Base-by-base conservation (phyloP, 805 yeast species). In the Metahyphopichia silvanorum region DNA sequence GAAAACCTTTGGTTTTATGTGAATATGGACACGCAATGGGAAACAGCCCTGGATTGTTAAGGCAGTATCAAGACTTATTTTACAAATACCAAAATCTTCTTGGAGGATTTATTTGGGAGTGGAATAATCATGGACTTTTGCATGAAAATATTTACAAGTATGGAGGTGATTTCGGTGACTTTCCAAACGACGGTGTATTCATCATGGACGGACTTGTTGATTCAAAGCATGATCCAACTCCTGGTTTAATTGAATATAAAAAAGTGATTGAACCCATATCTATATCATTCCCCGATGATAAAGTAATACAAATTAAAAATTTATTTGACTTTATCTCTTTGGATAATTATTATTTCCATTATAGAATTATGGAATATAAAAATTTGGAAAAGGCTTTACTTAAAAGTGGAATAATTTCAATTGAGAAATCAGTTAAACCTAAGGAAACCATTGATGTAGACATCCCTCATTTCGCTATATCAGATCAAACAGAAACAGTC, bases 11-110 rank as follows among this genome's bases (percentile, higher is more conserved):
- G n/a, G 50, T 61, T 15, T 38, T 61, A 21, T 60, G 66, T 38
- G 67, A 61, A 40, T 61, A 57, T 38, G 60, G 47, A 5, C 66
- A 61, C 39, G 63, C 66, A 7, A 58, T 60, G 65, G 67, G 67
- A 5, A 60, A 58, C 34, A 63, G 64, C 1, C 66, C 66, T 7
- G 67, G 67, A 2, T 48, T 47, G 7, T 23, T 57, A 23, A 40
- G 44, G 29, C 63, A 60, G 28, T 61, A 61, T 31, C 51, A 49
- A 40, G 60, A 60, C 9, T 29, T 50, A 21, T 58, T 61, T 38
- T 44, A 55, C 19, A 47, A 55, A 31, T 35, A 53, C 31, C 46
- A 44, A 2, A 33, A 49, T 12, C 30, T 60, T 6, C 63, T 55
- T 35, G 67, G 67, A 14, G 67, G 67, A 7, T 60, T 57, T 38